Evolutionary conservation across 257 asterid species (phyloP).

Genomic region (Solanum chilense): DNA sequence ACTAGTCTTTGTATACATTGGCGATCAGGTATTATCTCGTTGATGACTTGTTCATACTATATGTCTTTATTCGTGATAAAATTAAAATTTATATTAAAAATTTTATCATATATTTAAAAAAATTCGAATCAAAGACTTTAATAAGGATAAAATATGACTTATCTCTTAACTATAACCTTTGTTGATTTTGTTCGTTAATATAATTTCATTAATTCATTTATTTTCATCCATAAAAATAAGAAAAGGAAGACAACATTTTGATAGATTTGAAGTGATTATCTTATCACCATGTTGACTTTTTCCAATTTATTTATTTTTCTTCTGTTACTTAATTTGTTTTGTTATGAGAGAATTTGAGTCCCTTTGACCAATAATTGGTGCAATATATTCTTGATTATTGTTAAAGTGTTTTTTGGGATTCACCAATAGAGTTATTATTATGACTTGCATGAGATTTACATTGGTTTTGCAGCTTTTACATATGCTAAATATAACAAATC

Average conservation of each 20-base stretch:
- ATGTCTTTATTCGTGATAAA: neutral
- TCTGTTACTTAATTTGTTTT: neutral
- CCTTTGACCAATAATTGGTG: constrained; percentile 30
- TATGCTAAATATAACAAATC: neutral
- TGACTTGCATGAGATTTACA: neutral
- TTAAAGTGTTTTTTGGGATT: neutral
- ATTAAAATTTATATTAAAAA: too few relatives aligned
- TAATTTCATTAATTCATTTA: neutral
- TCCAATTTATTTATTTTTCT: neutral
- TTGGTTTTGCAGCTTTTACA: neutral
- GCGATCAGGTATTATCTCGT: neutral
- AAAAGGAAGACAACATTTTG: neutral
- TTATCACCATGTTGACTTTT: constrained; percentile 18
- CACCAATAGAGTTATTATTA: neutral
- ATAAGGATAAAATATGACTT: neutral
- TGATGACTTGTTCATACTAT: neutral
- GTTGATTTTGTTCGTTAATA: neutral
- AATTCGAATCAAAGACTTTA: neutral
- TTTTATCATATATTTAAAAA: too few relatives aligned
- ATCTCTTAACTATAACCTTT: neutral
- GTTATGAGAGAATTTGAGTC: neutral
- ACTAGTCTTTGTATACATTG: constrained; percentile 3
- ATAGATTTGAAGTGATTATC: constrained; percentile 7
- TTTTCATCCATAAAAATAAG: neutral
- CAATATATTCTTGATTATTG: neutral